Percentiles rank a stretch among this genome's conserved stretches.
Evolutionary conservation across 1,139 yeast species (phyloP).

Genomic region (Taphrina confusa): DNA sequence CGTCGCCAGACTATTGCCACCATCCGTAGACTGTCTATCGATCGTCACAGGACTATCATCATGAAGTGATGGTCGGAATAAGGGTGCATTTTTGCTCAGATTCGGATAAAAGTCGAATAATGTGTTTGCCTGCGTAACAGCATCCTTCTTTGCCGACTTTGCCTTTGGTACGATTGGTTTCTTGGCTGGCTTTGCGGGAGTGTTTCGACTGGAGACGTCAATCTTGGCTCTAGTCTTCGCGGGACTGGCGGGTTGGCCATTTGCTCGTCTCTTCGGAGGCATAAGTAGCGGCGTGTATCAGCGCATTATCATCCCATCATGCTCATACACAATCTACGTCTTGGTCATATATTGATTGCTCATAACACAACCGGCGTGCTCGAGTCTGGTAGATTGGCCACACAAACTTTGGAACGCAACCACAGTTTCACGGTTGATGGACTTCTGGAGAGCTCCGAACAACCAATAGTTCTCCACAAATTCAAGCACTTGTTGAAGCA

Average conservation of each 20-base stretch:
- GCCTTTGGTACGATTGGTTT: neutral
- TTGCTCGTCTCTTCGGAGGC: slow-evolving; percentile 3
- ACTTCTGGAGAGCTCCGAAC: too few species aligned
- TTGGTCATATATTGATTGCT: too few species aligned
- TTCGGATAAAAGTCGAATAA: slow-evolving; percentile 32
- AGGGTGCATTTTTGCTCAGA: slow-evolving; percentile 29
- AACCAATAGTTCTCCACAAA: too few species aligned
- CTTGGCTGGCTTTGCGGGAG: neutral
- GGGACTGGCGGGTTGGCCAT: neutral
- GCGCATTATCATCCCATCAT: too few species aligned
- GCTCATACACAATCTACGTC: too few species aligned
- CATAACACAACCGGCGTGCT: too few species aligned
- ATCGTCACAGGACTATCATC: neutral
- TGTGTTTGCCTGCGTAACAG: slow-evolving; percentile 7
- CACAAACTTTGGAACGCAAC: too few species aligned
- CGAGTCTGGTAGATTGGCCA: too few species aligned
- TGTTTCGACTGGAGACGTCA: neutral
- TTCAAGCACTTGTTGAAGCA: too few species aligned
- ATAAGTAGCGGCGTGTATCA: too few species aligned
- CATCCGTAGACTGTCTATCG: neutral
- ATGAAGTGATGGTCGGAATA: slow-evolving; percentile 15
- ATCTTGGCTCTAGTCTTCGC: neutral
- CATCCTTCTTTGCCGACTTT: slow-evolving; percentile 3
- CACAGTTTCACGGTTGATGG: too few species aligned
- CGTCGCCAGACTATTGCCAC: slow-evolving; percentile 6